These are phyloP conservation scores for Beauveria bassiana DNA, from an alignment of 2,329 filamentous ascomycete species.

Conservation along the genomic window DNA sequence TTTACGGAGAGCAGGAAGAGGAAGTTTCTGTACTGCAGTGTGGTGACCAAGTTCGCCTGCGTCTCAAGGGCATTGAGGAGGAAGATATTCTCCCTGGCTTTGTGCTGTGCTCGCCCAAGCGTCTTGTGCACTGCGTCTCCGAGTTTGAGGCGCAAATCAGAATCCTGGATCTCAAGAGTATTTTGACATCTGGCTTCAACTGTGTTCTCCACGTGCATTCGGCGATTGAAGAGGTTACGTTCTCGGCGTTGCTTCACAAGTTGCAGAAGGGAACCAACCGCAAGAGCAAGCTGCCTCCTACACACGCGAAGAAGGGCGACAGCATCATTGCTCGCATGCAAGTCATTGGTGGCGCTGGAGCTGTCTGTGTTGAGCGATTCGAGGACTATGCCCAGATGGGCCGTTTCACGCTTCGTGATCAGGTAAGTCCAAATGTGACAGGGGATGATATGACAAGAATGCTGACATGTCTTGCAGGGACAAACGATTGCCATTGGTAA, in stretches of 20 bases:
- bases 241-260: conserved; percentile 80
- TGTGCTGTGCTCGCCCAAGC: conserved; percentile 90
- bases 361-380: conserved; percentile 88
- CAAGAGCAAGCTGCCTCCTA: conserved; percentile 87
- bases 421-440: conserved; percentile 44
- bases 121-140: conserved; percentile 82
- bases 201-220: conserved; percentile 97
- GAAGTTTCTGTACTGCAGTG: conserved; percentile 76
- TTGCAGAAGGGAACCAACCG: conserved; percentile 89
- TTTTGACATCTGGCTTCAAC: conserved; percentile 91
- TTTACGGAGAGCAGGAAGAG: conserved; percentile 95
- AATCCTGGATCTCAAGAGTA: conserved; percentile 88
- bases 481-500: conserved; percentile 99
- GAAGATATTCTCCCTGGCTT: conserved; percentile 95
- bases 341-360: conserved; percentile 74
- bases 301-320: conserved; percentile 74
- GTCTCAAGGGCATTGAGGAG: conserved; percentile 91
- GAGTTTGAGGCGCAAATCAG: conserved; percentile 95
- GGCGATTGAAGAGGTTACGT: conserved; percentile 95
- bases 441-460: background rate
- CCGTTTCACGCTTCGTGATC: conserved; percentile 81
- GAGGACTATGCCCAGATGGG: conserved; percentile 95
- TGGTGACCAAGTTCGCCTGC: conserved; percentile 89
- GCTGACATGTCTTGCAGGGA: conserved; percentile 50
- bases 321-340: conserved; percentile 90